A percentile compares a stretch with the other conserved stretches of the same genome.
These are phyloP conservation scores for Solanum etuberosum DNA, from an alignment of 257 asterid genomes.

Conservation along the genomic window DNA sequence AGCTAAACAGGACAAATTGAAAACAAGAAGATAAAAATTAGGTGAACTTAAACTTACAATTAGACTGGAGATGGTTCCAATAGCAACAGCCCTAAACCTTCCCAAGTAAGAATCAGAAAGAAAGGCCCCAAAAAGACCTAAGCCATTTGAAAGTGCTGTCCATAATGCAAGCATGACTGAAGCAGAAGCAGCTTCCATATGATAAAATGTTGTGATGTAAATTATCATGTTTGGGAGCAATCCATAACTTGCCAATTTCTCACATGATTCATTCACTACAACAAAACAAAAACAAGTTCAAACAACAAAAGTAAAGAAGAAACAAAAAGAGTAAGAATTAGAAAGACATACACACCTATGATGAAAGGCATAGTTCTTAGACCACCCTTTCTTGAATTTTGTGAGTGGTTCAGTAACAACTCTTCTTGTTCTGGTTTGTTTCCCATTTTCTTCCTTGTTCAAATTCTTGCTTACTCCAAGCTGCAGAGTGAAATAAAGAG, in stretches of 20 bases:
- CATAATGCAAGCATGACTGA: not conserved
- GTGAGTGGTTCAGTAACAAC: not conserved
- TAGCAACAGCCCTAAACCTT: not conserved
- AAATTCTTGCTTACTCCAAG: not conserved
- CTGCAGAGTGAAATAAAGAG: not conserved
- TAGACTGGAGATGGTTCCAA: slow-evolving; percentile 8
- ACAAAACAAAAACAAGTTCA: not conserved
- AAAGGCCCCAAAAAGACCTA: slow-evolving; percentile 7
- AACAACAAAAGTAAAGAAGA: not conserved
- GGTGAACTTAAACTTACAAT: not conserved
- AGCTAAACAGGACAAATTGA: not conserved
- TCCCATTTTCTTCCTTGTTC: not conserved
- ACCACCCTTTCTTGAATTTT: not conserved
- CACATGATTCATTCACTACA: slow-evolving; percentile 11
- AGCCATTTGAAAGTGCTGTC: slow-evolving; percentile 6
- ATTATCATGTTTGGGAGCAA: slow-evolving; percentile 9
- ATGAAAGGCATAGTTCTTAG: slow-evolving; percentile 9
- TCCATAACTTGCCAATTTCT: slow-evolving; percentile 8
- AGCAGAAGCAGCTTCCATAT: slow-evolving; percentile 2
- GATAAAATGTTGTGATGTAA: slow-evolving; percentile 2
- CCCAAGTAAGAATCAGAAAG: slow-evolving; percentile 11
- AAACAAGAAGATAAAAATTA: not conserved
- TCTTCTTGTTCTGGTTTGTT: not conserved
- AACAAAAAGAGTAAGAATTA: not conserved
- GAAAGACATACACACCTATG: not conserved